Base-by-base conservation (phyloP, 805 yeast genomes). In the Kazachstania viticola region DNA sequence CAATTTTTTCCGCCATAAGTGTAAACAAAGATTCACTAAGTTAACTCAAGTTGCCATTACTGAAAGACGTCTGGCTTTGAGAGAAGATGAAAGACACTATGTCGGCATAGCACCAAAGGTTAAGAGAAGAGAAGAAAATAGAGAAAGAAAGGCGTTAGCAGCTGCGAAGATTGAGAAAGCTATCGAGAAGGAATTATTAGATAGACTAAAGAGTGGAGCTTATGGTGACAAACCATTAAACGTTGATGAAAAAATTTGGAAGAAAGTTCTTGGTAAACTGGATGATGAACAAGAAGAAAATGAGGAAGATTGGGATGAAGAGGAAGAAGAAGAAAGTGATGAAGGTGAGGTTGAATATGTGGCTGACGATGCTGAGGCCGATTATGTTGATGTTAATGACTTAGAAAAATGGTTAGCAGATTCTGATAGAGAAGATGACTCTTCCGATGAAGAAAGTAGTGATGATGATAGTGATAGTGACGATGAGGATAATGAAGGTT, bases 141-240 rank as follows among this genome's bases (percentile, higher is more conserved):
- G 98, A 58, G 98, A 91, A 61, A 72, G 98, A 58, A 91, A 91
- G 63, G 98, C 98, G 0, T 65, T 91, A 39, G 83, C 83, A 16
- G 97, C 98, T 25, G 98, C 98, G 17, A 82, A 81, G 65, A 83
- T 91, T 45, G 98, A 91, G 56, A 84, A 83, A 62, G 85, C 95
- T 11, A 91, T 91, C 46, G 98, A 91, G 60, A 84, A 84, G 62
- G 98, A 91, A 60, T 69, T 91, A 43, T 67, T 91, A 51, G 95
- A 87, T 33, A 76, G 98, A 60, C 71, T 91, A 51, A 91, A 91
- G 74, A 76, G 88, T 51, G 98, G 98, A 39, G 97, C 97, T 2
- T 91, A 91, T 54, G 98, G 98, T 43, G 97, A 91, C 53, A 83
- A 88, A 58, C 98, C 98, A 35, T 67, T 91, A 53, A 91, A 91